Evolutionary conservation across 768 basidiomycete genomes (phyloP).

Genomic region (Trametes cubensis): DNA sequence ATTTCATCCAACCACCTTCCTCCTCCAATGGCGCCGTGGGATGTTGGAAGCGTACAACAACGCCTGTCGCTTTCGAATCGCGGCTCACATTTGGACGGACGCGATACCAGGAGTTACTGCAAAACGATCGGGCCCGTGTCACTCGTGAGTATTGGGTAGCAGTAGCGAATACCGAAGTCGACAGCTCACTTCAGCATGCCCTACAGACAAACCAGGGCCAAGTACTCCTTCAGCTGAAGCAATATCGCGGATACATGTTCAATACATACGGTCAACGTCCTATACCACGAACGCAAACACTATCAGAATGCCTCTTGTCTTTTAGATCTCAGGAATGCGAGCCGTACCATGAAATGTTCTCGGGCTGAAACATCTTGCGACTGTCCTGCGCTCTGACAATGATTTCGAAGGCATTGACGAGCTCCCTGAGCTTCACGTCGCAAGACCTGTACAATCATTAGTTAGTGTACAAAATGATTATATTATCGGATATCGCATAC

Average conservation of each 20-base stretch:
- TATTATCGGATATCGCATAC: neutral
- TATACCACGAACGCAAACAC: neutral
- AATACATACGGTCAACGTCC: conserved; percentile 1
- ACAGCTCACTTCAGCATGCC: conserved; percentile 29
- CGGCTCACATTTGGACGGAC: conserved; percentile 15
- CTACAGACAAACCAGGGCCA: conserved; percentile 1
- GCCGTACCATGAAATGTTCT: conserved; percentile 27
- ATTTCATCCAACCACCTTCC: conserved; percentile 29
- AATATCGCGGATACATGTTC: too few relatives aligned
- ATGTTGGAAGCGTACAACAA: conserved; percentile 19
- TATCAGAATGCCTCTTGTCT: neutral
- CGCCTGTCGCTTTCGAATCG: conserved; percentile 2
- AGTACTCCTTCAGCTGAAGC: too few relatives aligned
- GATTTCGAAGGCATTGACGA: conserved; percentile 22
- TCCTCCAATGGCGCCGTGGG: conserved; percentile 22
- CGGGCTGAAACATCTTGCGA: conserved; percentile 27
- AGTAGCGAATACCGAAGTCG: neutral
- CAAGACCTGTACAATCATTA: conserved; percentile 23
- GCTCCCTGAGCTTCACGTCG: conserved; percentile 22
- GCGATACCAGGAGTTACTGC: conserved; percentile 29
- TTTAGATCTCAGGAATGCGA: neutral
- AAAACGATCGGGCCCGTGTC: too few relatives aligned
- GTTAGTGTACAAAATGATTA: too few relatives aligned
- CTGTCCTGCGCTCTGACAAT: conserved; percentile 23
- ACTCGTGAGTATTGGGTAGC: neutral